Percentiles rank a stretch among this genome's conserved stretches.
These are phyloP conservation scores for Sporothrix inflata DNA, from an alignment of 2,329 filamentous ascomycete genomes.

Conservation along the genomic window DNA sequence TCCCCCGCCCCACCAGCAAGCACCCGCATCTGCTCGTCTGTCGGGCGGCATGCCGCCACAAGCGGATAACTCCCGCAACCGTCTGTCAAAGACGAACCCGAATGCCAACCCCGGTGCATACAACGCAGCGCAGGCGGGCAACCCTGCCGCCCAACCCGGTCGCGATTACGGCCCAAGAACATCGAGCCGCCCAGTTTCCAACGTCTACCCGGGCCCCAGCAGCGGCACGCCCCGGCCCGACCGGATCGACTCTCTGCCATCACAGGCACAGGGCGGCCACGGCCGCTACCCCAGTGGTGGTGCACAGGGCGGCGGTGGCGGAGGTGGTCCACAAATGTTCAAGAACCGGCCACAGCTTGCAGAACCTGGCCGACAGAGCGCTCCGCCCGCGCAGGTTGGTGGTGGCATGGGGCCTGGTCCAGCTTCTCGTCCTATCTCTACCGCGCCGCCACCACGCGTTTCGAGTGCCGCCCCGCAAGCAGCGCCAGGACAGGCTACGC, in stretches of 20 bases:
- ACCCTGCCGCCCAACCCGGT: constrained; percentile 38
- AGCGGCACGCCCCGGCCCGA: constrained; percentile 37
- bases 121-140: constrained; percentile 12
- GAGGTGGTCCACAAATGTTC: constrained; percentile 32
- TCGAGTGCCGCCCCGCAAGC: constrained; percentile 19
- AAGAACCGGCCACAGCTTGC: constrained; percentile 29
- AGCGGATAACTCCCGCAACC: constrained; percentile 43
- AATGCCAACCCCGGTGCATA: background rate
- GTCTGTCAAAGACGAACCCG: constrained; percentile 45
- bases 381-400: constrained; percentile 41
- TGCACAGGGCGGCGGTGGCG: constrained; percentile 27
- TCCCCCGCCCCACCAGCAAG: constrained; percentile 29
- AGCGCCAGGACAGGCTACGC: background rate
- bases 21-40: constrained; percentile 3
- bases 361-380: constrained; percentile 42
- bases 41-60: constrained; percentile 33
- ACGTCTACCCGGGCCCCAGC: constrained; percentile 33
- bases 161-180: constrained; percentile 47
- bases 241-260: constrained; percentile 38
- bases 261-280: constrained; percentile 26
- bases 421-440: constrained; percentile 12
- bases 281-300: constrained; percentile 19
- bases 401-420: background rate
- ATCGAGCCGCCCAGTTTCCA: constrained; percentile 41
- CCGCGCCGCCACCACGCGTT: constrained; percentile 19